Conservation (phyloP, 2,329 filamentous ascomycete genomes). For the Hypomyces perniciosus region DNA sequence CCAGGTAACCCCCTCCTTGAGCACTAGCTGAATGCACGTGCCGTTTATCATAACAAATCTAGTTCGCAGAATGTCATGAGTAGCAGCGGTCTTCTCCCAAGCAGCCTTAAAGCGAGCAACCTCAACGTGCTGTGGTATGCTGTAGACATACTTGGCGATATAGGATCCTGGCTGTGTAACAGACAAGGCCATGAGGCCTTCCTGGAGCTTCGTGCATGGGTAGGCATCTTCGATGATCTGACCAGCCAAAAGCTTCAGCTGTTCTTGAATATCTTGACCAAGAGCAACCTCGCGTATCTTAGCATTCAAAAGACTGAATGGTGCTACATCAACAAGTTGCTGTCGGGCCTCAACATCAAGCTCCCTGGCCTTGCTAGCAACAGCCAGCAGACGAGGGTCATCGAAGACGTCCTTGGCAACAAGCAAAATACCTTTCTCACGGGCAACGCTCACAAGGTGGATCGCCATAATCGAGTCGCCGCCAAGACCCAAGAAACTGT, state of each 20-base stretch:
- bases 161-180: slow-evolving; percentile 28
- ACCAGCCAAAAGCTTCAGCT: neutral
- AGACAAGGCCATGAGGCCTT: slow-evolving; percentile 32
- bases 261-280: neutral
- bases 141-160: slow-evolving; percentile 23
- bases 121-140: slow-evolving; percentile 17
- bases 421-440: slow-evolving; percentile 6
- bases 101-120: slow-evolving; percentile 22
- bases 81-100: slow-evolving; percentile 17
- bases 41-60: slow-evolving; percentile 9
- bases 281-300: neutral
- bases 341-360: neutral
- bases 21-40: slow-evolving; percentile 11
- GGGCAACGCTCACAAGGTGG: slow-evolving; percentile 5
- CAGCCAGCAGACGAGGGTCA: slow-evolving; percentile 6
- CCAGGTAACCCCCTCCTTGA: neutral
- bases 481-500: slow-evolving; percentile 23
- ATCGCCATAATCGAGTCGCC: slow-evolving; percentile 28
- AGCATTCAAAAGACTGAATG: slow-evolving; percentile 1
- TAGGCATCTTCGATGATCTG: slow-evolving; percentile 27
- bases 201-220: slow-evolving; percentile 34
- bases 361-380: slow-evolving; percentile 1
- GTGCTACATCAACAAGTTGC: neutral
- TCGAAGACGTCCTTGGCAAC: slow-evolving; percentile 8
- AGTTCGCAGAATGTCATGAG: slow-evolving; percentile 11